Evolutionary conservation across 495 filamentous ascomycete species (phyloP), one percentile per base, ranked within the genome.

Genomic region (Entonaema liquescens): DNA sequence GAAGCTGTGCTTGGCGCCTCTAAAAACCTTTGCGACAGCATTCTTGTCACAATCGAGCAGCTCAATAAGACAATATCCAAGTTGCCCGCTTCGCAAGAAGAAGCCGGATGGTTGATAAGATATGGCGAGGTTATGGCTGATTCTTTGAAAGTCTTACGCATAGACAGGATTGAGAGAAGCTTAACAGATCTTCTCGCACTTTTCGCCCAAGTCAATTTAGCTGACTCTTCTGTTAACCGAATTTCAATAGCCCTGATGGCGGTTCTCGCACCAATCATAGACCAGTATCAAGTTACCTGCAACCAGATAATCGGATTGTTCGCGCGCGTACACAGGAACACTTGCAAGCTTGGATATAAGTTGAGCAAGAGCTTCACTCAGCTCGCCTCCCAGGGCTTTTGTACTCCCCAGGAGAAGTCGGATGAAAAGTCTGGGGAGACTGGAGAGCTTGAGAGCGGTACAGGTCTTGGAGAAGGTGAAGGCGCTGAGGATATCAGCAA

Each of bases 401-500:
- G 96, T 77, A 91, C 87, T 28, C 96, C 96, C 2, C 81, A 87
- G 15, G 93, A 98, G 71, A 88, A 91, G 56, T 91, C 89, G 17
- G 87, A 88, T 38, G 83, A 86, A 5, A 88, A 90, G 53, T 83
- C 86, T 25, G 86, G 88, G 36, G 86, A 90, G 67, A 83, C 87
- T 17, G 91, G 93, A 5, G 88, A 94, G 70, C 83, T 97, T 42
- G 94, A 99, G 77, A 87, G 85, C 55, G 96, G 96, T n/a, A 98
- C 94, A 4, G 96, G 96, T 25, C 87, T 99, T n/a, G 96, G 95
- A 29, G 95, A 97, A 62, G 95, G 94, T 12, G 92, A 97, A 74
- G 96, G 94, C 25, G 93, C 90, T 1, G 93, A 98, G 74, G 94
- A 99, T 81, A 98, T 99, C 61, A 97, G 94, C 79, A 97, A 98